A percentile compares a stretch with the other conserved stretches of the same genome.
These are phyloP conservation scores for Rhipidocladum racemiflorum DNA, from an alignment of 176 grass and related monocot species.

Conservation along the genomic window DNA sequence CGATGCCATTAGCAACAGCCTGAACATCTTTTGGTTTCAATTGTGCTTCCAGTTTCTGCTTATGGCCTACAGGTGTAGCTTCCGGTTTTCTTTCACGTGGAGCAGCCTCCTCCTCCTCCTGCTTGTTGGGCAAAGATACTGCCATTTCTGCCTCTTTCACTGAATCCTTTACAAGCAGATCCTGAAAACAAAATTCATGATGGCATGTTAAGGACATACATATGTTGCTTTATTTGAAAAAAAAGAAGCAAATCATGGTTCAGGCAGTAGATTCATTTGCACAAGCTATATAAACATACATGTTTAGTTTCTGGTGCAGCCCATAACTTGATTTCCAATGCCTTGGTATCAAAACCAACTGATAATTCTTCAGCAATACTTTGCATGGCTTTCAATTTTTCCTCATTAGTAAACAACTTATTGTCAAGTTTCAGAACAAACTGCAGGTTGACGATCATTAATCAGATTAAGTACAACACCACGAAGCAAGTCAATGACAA, in stretches of 20 bases:
- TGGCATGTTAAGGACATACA: not conserved
- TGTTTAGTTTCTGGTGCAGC: no score
- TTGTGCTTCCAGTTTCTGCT: conserved; percentile 29
- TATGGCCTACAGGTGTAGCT: not conserved
- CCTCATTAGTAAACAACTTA: no score
- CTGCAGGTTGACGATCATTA: no score
- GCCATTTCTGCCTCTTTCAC: conserved; percentile 12
- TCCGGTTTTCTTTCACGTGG: conserved; percentile 34
- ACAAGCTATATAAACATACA: no score
- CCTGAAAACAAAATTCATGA: conserved; percentile 3
- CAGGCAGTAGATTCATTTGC: conserved; percentile 5
- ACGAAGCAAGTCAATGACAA: no score
- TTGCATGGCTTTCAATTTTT: no score
- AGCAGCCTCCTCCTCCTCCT: not conserved
- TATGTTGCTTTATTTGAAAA: not conserved
- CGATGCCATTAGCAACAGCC: conserved; percentile 25
- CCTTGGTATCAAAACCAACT: no score
- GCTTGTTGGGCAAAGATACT: conserved; percentile 24
- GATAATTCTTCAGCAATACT: no score
- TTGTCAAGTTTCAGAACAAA: no score
- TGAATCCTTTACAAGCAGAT: conserved; percentile 24
- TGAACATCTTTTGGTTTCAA: conserved; percentile 47
- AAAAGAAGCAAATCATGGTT: not conserved
- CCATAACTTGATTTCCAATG: no score
- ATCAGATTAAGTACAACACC: no score